phyloP scores from a whole-genome alignment of 441 rosid genomes.

The Erodium moschatum region DNA sequence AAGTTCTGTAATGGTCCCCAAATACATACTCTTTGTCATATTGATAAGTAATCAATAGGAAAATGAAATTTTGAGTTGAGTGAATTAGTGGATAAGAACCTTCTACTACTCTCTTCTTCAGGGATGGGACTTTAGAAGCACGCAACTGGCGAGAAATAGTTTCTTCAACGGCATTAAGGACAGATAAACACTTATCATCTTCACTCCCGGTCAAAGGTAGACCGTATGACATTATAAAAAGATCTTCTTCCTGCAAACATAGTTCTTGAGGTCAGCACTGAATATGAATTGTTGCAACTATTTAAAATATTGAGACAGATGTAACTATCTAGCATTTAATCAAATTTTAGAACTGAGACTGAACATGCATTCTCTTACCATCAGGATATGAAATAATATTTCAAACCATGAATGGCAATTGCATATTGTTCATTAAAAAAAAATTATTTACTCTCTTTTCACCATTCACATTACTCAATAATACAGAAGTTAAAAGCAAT shows the following conservation, averaged over 20 bases:
- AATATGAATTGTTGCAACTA: not conserved
- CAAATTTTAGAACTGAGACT: not conserved
- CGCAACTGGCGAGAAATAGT: conserved; percentile 78
- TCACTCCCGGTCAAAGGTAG: conserved; percentile 72
- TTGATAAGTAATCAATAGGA: not conserved
- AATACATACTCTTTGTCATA: not conserved
- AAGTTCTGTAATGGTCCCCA: not conserved
- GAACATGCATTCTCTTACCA: not conserved
- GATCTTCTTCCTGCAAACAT: conserved; percentile 81
- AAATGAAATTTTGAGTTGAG: conserved; percentile 13
- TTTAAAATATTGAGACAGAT: not conserved
- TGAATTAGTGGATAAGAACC: conserved; percentile 37
- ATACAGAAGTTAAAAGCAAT: not conserved
- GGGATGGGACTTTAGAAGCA: conserved; percentile 60
- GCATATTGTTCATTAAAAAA: not conserved
- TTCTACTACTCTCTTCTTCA: conserved; percentile 50
- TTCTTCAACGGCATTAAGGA: conserved; percentile 89
- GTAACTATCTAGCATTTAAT: not conserved
- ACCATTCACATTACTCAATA: not conserved
- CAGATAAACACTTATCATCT: conserved; percentile 70
- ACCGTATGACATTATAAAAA: conserved; percentile 80
- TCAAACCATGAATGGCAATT: not conserved
- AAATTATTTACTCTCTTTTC: not conserved
- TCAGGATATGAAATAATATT: not conserved
- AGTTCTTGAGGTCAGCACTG: conserved; percentile 8